Percentiles rank a stretch among this genome's conserved stretches.
Evolutionary conservation across 306 rosid species (phyloP).

Genomic region (apple (Malus domestica)): ASM211411v1 NC_041795.1:21561501-21562000

Average conservation of each 20-base stretch:
- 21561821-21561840: no score
- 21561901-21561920: neutral
- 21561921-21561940: neutral
- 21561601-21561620: neutral
- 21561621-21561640: slow-evolving; percentile 35
- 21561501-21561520: slow-evolving; percentile 84
- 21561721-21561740: slow-evolving; percentile 8
- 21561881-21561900: neutral
- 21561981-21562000: neutral
- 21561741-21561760: neutral
- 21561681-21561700: slow-evolving; percentile 68
- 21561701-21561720: slow-evolving; percentile 78
- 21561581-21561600: neutral
- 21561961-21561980: neutral
- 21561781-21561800: neutral
- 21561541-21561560: slow-evolving; percentile 1
- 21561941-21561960: neutral
- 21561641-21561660: slow-evolving; percentile 70
- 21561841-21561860: neutral
- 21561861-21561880: neutral
- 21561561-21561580: neutral
- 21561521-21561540: slow-evolving; percentile 46
- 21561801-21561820: neutral
- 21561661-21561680: slow-evolving; percentile 84
- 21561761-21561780: neutral